Evolutionary conservation across 495 filamentous ascomycete genomes (phyloP), one percentile per base, ranked within the genome.

Genomic region (Neurospora sp.): DNA sequence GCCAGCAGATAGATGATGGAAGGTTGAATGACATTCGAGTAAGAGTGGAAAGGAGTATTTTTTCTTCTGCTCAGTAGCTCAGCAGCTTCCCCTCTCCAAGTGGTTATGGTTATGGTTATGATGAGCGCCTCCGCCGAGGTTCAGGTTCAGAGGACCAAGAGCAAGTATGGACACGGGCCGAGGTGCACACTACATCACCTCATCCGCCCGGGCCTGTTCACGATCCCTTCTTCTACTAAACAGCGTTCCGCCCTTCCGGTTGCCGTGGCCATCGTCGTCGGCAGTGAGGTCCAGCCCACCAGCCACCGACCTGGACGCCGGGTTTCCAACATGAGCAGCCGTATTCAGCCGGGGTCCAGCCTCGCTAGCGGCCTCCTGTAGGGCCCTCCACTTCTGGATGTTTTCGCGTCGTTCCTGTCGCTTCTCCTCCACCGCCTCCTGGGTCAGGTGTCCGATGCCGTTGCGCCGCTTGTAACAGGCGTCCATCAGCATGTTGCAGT

Each of bases 401-500:
- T 77, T 81, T 42, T 82, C 83, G 66, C 90, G 83, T 59, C 91
- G 84, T 78, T 92, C 88, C 70, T 85, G 83, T 54, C 91, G 82
- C 70, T 86, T 85, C 76, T 85, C 84, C 73, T 93, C 91, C 72
- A 93, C 87, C 0, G 82, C 82, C 46, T 90, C 88, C 78, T 92
- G 91, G 79, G 87, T 91, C 35, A 93, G 78, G 79, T 94, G 90
- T n/a, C 91, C 91, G 76, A 96, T 93, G 41, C 94, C 93, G 79
- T 93, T 92, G n/a, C 91, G 85, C 31, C 92, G 87, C 74, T 86
- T 86, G 78, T 93, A 94, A 77, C 92, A 94, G 27, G 92, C 87
- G 73, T 97, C 93, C 80, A 98, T 87, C 14, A 99, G 82, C 9
- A 81, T 79, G 76, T 95, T 95, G 72, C 89, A 91, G 81, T 99